These are phyloP conservation scores for Vigna hirtella DNA, from an alignment of 306 rosid species.

Conservation along the genomic window DNA sequence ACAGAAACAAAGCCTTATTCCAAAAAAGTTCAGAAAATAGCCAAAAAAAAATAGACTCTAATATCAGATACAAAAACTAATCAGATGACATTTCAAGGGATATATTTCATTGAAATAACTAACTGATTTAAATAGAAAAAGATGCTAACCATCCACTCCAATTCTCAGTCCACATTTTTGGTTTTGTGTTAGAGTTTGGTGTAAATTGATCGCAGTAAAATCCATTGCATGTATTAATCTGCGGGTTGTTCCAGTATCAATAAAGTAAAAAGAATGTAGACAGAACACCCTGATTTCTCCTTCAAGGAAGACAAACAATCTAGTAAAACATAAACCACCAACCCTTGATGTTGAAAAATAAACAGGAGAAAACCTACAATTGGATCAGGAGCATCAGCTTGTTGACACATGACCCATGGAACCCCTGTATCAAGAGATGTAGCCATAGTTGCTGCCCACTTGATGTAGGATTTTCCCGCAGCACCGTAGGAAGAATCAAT, in stretches of 20 bases:
- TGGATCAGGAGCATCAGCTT: conserved; percentile 93
- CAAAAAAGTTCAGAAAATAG: conserved; percentile 3
- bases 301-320: conserved; percentile 11
- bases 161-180: conserved; percentile 98
- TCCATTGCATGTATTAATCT: conserved; percentile 98
- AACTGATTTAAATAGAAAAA: conserved; percentile 26
- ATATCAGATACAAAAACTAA: background rate
- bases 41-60: conserved; percentile 3
- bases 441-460: conserved; percentile 97
- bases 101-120: conserved; percentile 32
- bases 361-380: conserved; percentile 61
- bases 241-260: conserved; percentile 38
- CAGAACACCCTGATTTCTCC: conserved; percentile 1
- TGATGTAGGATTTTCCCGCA: conserved; percentile 79
- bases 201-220: conserved; percentile 93
- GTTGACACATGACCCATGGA: conserved; percentile 99
- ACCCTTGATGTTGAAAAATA: conserved; percentile 3
- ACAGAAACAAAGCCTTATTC: background rate
- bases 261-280: conserved; percentile 35
- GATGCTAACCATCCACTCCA: conserved; percentile 87
- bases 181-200: conserved; percentile 82
- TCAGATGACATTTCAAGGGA: conserved; percentile 17
- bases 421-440: conserved; percentile 91
- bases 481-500: conserved; percentile 67
- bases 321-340: conserved; percentile 21